Conservation (phyloP, 2,329 filamentous ascomycete species). For the Colletotrichum agaves region DNA sequence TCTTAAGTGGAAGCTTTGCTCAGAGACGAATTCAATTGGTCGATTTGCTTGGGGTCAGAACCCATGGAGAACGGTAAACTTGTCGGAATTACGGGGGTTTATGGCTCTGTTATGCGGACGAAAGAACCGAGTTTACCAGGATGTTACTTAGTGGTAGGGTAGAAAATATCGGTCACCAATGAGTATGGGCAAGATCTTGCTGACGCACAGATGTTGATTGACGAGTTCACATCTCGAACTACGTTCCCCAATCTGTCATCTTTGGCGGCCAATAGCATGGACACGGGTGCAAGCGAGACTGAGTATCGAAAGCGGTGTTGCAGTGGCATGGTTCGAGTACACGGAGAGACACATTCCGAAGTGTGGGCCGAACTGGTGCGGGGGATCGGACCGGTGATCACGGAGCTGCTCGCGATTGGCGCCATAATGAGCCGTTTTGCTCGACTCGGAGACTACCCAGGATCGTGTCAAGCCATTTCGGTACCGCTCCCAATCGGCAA, state of each 20-base stretch:
- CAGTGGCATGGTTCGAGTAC: background rate
- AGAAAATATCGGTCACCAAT: background rate
- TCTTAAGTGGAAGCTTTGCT: too few species aligned
- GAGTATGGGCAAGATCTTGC: background rate
- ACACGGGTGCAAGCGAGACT: constrained; percentile 1
- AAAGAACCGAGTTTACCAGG: too few species aligned
- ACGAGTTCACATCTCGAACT: too few species aligned
- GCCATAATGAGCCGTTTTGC: constrained; percentile 16
- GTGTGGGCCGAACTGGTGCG: background rate
- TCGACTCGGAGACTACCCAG: background rate
- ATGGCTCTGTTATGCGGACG: too few species aligned
- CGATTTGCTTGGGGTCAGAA: too few species aligned
- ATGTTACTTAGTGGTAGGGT: background rate
- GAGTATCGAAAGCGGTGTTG: background rate
- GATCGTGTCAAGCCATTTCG: background rate
- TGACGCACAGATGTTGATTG: too few species aligned
- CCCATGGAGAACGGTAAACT: too few species aligned
- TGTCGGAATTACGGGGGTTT: too few species aligned
- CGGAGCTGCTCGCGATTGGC: constrained; percentile 22
- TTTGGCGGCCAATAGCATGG: background rate
- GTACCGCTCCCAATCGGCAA: background rate
- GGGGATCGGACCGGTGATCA: background rate
- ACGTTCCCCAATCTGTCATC: too few species aligned
- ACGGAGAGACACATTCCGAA: constrained; percentile 29
- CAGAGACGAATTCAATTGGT: too few species aligned